Percentiles rank a stretch among this genome's conserved stretches.
phyloP scores from a whole-genome alignment of 192 early-diverging fungal species.

The Chytriomyces confervae region DNA sequence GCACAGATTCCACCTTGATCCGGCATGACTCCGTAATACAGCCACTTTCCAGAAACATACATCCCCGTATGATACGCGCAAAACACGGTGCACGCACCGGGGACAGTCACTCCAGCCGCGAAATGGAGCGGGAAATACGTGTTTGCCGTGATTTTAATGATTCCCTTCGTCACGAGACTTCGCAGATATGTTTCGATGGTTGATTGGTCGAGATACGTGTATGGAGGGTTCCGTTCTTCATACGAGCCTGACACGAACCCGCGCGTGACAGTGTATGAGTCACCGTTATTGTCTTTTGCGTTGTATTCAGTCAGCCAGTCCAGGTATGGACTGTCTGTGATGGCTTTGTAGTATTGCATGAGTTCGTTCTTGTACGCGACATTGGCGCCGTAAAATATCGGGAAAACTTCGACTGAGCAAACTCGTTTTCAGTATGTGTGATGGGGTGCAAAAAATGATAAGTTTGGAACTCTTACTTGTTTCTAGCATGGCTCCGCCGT shows the following conservation, averaged over 20 bases:
- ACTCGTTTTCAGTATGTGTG: background rate
- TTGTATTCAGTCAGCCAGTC: conserved; percentile 35
- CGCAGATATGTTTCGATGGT: conserved; percentile 9
- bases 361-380: background rate
- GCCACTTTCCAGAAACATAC: background rate
- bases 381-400: conserved; percentile 22
- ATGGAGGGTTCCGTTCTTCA: background rate
- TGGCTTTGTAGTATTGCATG: conserved; percentile 21
- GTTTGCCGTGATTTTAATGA: conserved; percentile 11
- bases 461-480: background rate
- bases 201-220: background rate
- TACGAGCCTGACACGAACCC: conserved; percentile 12
- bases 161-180: background rate
- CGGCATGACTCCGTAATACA: conserved; percentile 37
- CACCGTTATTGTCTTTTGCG: background rate
- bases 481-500: background rate
- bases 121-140: conserved; percentile 4
- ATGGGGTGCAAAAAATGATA: background rate
- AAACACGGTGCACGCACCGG: conserved; percentile 6
- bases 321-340: conserved; percentile 15
- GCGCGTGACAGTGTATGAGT: conserved; percentile 23
- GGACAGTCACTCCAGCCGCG: background rate
- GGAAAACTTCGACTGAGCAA: conserved; percentile 24
- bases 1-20: conserved; percentile 5
- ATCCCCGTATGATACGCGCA: conserved; percentile 40